phyloP scores from a whole-genome alignment of 345 rosid genomes.

The Cardamine occulta region DNA sequence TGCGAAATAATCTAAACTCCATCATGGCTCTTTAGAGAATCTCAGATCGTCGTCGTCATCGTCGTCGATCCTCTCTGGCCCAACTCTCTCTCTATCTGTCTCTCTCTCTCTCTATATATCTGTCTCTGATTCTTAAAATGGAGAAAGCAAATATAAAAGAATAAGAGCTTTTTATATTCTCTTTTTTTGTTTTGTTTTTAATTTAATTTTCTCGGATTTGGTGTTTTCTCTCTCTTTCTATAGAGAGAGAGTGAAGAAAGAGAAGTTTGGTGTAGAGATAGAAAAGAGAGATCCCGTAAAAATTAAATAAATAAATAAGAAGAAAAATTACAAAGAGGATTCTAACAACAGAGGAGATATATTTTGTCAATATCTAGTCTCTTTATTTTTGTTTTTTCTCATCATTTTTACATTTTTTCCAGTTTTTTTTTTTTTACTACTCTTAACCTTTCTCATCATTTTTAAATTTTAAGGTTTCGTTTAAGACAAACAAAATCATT shows the following conservation, averaged over 20 bases:
- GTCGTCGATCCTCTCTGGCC: conserved; percentile 80
- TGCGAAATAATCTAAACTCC: conserved; percentile 40
- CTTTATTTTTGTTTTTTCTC: conserved; percentile 16
- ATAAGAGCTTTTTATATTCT: conserved; percentile 35
- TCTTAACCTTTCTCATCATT: background rate
- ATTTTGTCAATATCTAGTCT: conserved; percentile 96
- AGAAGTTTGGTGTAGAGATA: conserved; percentile 39
- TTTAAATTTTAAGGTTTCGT: too few species aligned
- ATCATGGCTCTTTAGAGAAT: conserved; percentile 47
- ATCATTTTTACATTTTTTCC: conserved; percentile 50
- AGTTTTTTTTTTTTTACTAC: conserved; percentile 52
- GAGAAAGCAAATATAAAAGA: conserved; percentile 42
- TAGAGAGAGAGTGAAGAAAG: conserved; percentile 14
- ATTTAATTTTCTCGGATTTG: conserved; percentile 33
- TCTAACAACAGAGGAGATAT: conserved; percentile 77
- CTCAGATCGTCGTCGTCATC: conserved; percentile 46
- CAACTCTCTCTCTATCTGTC: conserved; percentile 50
- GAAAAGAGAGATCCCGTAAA: conserved; percentile 67
- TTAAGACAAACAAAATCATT: background rate
- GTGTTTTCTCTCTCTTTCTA: conserved; percentile 36
- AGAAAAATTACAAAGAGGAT: conserved; percentile 52
- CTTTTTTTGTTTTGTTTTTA: background rate
- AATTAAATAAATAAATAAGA: background rate
- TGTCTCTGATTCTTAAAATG: conserved; percentile 40
- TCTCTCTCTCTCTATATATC: conserved; percentile 34